phyloP scores from a whole-genome alignment of 106 monocot species.

The Acorus calamus region DNA sequence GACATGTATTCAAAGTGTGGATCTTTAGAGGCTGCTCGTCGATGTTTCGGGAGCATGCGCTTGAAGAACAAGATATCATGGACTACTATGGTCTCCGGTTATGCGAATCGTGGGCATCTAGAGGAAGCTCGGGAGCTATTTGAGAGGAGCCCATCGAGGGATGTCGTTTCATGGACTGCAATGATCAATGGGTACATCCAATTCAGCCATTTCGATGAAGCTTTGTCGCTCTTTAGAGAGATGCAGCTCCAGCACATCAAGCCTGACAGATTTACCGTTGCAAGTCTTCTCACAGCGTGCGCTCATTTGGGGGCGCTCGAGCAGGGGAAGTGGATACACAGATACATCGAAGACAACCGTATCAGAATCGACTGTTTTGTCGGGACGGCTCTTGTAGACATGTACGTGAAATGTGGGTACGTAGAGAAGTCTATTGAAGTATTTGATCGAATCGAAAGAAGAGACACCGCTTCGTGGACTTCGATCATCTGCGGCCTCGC shows the following conservation, averaged over 20 bases:
- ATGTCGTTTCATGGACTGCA: conserved; percentile 35
- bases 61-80: conserved; percentile 26
- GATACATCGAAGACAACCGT: conserved; percentile 20
- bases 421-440: conserved; percentile 32
- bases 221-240: conserved; percentile 25
- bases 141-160: conserved; percentile 15
- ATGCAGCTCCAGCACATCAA: conserved; percentile 28
- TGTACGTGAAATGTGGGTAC: conserved; percentile 44
- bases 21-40: conserved; percentile 8
- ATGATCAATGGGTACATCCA: conserved; percentile 37
- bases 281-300: conserved; percentile 41
- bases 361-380: conserved; percentile 28
- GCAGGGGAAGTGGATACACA: conserved; percentile 37
- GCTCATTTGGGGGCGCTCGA: conserved; percentile 39
- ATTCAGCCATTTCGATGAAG: conserved; percentile 19
- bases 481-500: conserved; percentile 44
- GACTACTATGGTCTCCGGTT: conserved; percentile 27
- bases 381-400: conserved; percentile 38
- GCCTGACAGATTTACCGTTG: conserved; percentile 36
- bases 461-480: conserved; percentile 34
- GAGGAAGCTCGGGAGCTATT: conserved; percentile 25
- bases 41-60: conserved; percentile 16
- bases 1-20: conserved; percentile 35
- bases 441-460: conserved; percentile 15
- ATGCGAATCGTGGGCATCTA: conserved; percentile 16